phyloP scores from a whole-genome alignment of 371 early-diverging fungal genomes.

The Mucor mucedo region DNA sequence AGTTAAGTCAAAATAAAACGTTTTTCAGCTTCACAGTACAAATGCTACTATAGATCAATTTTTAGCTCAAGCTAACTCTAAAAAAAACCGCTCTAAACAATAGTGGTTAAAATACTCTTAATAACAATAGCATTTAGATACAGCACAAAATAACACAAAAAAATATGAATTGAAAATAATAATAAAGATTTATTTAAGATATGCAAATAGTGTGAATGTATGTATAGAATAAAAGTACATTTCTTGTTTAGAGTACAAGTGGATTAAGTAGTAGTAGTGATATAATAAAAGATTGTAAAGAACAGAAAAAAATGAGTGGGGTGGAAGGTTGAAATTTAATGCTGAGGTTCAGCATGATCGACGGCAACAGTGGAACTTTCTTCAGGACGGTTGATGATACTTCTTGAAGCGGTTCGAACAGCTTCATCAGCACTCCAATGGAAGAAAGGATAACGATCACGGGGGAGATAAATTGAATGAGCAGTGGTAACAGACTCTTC shows the following conservation, averaged over 20 bases:
- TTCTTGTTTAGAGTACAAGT: not conserved
- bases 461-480: slow-evolving; percentile 39
- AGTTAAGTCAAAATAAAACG: too few species aligned
- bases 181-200: not conserved
- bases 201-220: not conserved
- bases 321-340: not conserved
- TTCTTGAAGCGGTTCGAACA: slow-evolving; percentile 36
- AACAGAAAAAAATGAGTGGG: not conserved
- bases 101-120: too few species aligned
- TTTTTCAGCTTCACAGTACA: too few species aligned
- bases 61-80: too few species aligned
- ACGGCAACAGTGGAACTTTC: not conserved
- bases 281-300: not conserved
- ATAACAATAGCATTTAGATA: not conserved
- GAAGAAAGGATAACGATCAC: slow-evolving; percentile 55
- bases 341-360: not conserved
- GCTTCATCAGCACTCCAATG: slow-evolving; percentile 58
- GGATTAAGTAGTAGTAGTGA: not conserved
- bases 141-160: not conserved
- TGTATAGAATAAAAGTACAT: not conserved
- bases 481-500: slow-evolving; percentile 24
- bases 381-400: not conserved
- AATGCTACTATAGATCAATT: too few species aligned
- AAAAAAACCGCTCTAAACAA: too few species aligned
- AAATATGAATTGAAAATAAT: not conserved